Evolutionary conservation across 352 stramenopile genomes (phyloP), one percentile per base, ranked within the genome.

Genomic region (Pythium phragmiticola): DNA sequence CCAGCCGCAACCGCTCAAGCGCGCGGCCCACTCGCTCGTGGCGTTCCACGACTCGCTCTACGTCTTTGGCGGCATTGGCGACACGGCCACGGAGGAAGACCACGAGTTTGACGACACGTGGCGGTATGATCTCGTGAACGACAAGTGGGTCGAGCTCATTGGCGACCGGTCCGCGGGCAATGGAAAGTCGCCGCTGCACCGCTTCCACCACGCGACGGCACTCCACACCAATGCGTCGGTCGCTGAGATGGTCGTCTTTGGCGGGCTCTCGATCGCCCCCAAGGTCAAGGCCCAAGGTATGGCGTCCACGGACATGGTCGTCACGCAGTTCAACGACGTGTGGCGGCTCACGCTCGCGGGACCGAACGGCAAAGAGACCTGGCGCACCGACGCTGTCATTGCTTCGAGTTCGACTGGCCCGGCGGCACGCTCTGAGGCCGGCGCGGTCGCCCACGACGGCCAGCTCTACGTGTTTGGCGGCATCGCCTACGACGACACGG

Each of bases 81-180:
- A 69, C 36, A 72, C 39, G 8, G 58, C 60, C 30, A 57, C 57
- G 5, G 67, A 73, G 7, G 67, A 84, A 63, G 78, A 87, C 50
- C 50, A 80, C 57, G 83, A 92, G 62, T 85, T 76, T 34, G 78
- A 82, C n/a, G 83, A 92, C 59, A 89, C 83, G n/a, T 92, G 83
- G 83, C 65, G 68, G 17, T 70, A 56, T 21, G 51, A 68, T 33
- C 17, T 68, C 4, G 5, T 58, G 19, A 60, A 51, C 19, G 42
- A 61, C 5, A 41, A 39, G 11, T 73, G 66, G 66, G 43, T 41
- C 49, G 14, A 59, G 7, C 60, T 71, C 37, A 36, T 65, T 0
- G 28, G 21, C 19, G 63, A 66, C 46, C 21, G 50, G 0, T 14
- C 46, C 5, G 17, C 19, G 5, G 7, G 37, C 6, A 41, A 21